Conservation (phyloP, 2,329 filamentous ascomycete genomes). For the Fusarium secorum region DNA sequence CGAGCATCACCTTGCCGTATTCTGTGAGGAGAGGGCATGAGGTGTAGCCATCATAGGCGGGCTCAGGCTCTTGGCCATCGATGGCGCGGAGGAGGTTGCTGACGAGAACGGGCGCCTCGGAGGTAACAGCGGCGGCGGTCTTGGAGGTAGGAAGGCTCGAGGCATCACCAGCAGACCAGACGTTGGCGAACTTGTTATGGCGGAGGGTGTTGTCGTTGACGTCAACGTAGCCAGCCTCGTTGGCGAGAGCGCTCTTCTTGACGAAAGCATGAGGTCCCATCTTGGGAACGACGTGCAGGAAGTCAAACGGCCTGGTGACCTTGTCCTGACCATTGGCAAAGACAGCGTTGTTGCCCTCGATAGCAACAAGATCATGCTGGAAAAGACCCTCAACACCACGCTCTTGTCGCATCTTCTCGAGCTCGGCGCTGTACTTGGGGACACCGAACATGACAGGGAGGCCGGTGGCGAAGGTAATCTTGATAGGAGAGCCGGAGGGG, state of each 20-base stretch:
- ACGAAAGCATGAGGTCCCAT: constrained; percentile 65
- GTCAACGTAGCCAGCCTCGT: constrained; percentile 65
- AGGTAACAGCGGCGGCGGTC: constrained; percentile 61
- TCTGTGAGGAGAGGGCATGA: constrained; percentile 63
- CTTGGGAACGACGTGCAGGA: constrained; percentile 66
- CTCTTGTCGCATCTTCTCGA: constrained; percentile 62
- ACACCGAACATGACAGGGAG: constrained; percentile 67
- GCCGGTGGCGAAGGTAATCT: constrained; percentile 64
- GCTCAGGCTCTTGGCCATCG: constrained; percentile 55
- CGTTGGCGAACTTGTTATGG: constrained; percentile 62
- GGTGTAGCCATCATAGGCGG: constrained; percentile 62
- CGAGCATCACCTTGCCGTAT: constrained; percentile 69
- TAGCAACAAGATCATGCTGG: constrained; percentile 62
- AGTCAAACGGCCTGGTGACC: constrained; percentile 59
- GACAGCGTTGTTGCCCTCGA: constrained; percentile 61
- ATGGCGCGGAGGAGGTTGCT: constrained; percentile 55
- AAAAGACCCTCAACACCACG: constrained; percentile 66
- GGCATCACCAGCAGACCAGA: constrained; percentile 67
- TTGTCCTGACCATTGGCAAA: constrained; percentile 56
- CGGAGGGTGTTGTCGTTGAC: constrained; percentile 61
- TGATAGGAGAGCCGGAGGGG: constrained; percentile 53
- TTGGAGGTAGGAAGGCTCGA: constrained; percentile 67
- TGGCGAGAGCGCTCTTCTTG: constrained; percentile 61
- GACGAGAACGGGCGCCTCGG: constrained; percentile 60
- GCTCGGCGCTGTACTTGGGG: constrained; percentile 63